phyloP scores from a whole-genome alignment of 768 basidiomycete genomes.

The Suillus tomentosus region DNA sequence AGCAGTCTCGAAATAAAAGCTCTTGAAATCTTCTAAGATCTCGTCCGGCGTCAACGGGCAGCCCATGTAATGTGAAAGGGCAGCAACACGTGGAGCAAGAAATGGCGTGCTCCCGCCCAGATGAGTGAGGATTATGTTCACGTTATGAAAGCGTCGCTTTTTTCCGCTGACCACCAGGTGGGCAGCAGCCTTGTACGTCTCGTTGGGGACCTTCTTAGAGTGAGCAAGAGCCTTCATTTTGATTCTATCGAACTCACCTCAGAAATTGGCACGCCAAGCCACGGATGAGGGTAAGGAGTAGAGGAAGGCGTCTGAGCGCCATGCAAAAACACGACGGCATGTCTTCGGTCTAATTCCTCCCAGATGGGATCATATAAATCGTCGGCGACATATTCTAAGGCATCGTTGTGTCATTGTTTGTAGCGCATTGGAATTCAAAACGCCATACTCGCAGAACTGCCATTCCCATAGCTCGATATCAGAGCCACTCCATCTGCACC shows the following conservation, averaged over 20 bases:
- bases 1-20: constrained; percentile 77
- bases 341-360: constrained; percentile 64
- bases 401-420: background rate
- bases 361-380: constrained; percentile 65
- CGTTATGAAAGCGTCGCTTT: constrained; percentile 60
- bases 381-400: constrained; percentile 67
- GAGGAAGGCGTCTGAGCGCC: constrained; percentile 68
- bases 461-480: constrained; percentile 67
- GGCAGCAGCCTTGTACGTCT: constrained; percentile 81
- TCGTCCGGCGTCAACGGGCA: constrained; percentile 62
- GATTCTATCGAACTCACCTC: constrained; percentile 46
- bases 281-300: constrained; percentile 61
- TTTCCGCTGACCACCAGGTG: constrained; percentile 74
- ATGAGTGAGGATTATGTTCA: constrained; percentile 72
- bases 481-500: constrained; percentile 65
- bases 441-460: constrained; percentile 51
- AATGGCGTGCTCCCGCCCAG: constrained; percentile 69
- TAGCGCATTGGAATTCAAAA: background rate
- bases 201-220: constrained; percentile 65
- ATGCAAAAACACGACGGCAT: constrained; percentile 70
- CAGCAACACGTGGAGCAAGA: constrained; percentile 69
- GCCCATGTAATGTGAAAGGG: constrained; percentile 70
- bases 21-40: constrained; percentile 67
- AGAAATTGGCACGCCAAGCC: constrained; percentile 66
- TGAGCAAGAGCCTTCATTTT: constrained; percentile 9